Evolutionary conservation across 73 alveolate genomes (phyloP).

Genomic region (Breviolum minutum): DNA sequence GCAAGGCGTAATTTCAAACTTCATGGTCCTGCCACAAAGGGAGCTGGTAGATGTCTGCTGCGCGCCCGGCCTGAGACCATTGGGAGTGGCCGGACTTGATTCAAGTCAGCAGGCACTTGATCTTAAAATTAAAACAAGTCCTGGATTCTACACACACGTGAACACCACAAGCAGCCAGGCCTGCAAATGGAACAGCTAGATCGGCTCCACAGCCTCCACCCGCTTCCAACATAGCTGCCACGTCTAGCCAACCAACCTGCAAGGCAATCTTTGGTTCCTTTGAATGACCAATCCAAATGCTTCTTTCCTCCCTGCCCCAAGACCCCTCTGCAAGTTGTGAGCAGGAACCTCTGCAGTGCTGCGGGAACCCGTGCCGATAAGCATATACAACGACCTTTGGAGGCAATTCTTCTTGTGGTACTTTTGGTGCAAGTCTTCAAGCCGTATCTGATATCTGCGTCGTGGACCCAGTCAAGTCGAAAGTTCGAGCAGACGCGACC

Average conservation of each 20-base stretch:
- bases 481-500: conserved; percentile 75
- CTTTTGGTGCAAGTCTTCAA: background rate
- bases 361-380: conserved; percentile 58
- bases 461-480: conserved; percentile 32
- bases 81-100: no score
- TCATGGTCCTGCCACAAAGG: conserved; percentile 14
- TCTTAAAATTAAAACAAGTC: no score
- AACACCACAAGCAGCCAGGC: conserved; percentile 9
- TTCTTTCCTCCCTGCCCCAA: background rate
- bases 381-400: conserved; percentile 45
- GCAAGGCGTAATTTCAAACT: background rate
- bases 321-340: background rate
- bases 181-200: conserved; percentile 27
- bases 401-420: background rate
- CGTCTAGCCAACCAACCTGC: conserved; percentile 69
- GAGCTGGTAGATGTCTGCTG: conserved; percentile 10
- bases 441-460: background rate
- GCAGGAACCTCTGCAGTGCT: conserved; percentile 56
- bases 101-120: no score
- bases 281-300: background rate
- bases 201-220: conserved; percentile 41
- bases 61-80: conserved; percentile 8
- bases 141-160: no score
- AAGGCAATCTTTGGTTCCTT: background rate
- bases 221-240: conserved; percentile 42